These are phyloP conservation scores for Podospora comata DNA, from an alignment of 495 filamentous ascomycete genomes.

Conservation along the genomic window DNA sequence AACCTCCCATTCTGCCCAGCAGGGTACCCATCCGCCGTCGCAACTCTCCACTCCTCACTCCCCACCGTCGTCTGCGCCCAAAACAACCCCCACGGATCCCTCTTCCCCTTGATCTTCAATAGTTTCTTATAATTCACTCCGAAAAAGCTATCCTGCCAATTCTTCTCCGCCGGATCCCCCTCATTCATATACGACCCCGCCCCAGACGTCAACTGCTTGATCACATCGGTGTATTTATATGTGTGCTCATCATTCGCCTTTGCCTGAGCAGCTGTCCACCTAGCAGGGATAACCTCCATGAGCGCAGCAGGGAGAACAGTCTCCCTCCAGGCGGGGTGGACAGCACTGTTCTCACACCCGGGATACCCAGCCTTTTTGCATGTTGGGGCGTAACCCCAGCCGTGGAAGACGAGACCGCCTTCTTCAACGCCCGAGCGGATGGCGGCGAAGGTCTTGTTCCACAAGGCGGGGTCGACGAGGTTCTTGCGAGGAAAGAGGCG, in stretches of 20 bases:
- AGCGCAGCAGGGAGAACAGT: constrained; percentile 53
- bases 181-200: constrained; percentile 50
- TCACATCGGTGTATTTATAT: constrained; percentile 30
- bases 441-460: constrained; percentile 46
- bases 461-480: constrained; percentile 43
- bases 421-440: constrained; percentile 46
- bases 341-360: constrained; percentile 40
- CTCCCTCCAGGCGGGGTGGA: constrained; percentile 55
- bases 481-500: constrained; percentile 52
- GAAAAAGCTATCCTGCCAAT: constrained; percentile 59
- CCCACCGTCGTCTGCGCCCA: constrained; percentile 54
- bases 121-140: constrained; percentile 51
- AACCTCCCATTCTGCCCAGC: constrained; percentile 43
- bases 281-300: constrained; percentile 32
- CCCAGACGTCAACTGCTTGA: constrained; percentile 34
- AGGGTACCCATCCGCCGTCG: constrained; percentile 41
- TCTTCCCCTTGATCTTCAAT: constrained; percentile 47
- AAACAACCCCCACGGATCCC: constrained; percentile 54
- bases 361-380: constrained; percentile 35
- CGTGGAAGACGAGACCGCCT: constrained; percentile 44
- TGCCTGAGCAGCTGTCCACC: constrained; percentile 30
- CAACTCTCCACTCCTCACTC: constrained; percentile 49
- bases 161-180: constrained; percentile 51
- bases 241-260: constrained; percentile 23
- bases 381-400: constrained; percentile 41